These are phyloP conservation scores for Limtongia smithiae DNA, from an alignment of 805 yeast species.

Conservation along the genomic window DNA sequence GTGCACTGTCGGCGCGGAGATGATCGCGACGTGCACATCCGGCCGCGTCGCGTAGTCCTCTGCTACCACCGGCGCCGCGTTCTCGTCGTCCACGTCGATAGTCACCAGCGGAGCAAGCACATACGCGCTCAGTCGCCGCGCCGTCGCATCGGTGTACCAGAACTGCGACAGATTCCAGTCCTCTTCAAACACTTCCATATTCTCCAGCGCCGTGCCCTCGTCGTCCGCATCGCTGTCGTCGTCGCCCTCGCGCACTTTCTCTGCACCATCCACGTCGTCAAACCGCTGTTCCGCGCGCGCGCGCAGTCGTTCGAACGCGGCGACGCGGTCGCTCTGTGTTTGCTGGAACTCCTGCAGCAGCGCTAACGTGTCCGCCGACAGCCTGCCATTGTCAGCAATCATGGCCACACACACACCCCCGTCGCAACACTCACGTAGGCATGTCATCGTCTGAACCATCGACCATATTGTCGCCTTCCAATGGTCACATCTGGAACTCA, in stretches of 20 bases:
- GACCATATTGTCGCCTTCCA: too few species aligned
- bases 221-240: slow-evolving; percentile 90
- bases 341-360: slow-evolving; percentile 59
- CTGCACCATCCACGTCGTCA: slow-evolving; percentile 77
- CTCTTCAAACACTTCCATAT: slow-evolving; percentile 73
- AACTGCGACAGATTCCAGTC: slow-evolving; percentile 95
- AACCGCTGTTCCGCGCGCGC: slow-evolving; percentile 49
- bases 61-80: neutral
- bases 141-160: slow-evolving; percentile 76
- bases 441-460: slow-evolving; percentile 18
- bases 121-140: slow-evolving; percentile 44
- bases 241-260: slow-evolving; percentile 81
- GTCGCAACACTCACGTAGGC: slow-evolving; percentile 4
- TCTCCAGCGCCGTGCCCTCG: slow-evolving; percentile 50
- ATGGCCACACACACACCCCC: neutral
- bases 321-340: slow-evolving; percentile 58
- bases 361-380: slow-evolving; percentile 51
- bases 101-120: slow-evolving; percentile 15
- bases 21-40: slow-evolving; percentile 53
- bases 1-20: slow-evolving; percentile 88
- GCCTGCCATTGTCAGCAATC: too few species aligned
- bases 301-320: slow-evolving; percentile 54
- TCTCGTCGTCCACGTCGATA: slow-evolving; percentile 2
- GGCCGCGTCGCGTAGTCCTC: slow-evolving; percentile 5
- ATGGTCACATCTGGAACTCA: too few species aligned